Percentiles rank a stretch among this genome's conserved stretches.
Evolutionary conservation across 2,329 filamentous ascomycete species (phyloP).

Genomic region (Cordyceps cicadae): DNA sequence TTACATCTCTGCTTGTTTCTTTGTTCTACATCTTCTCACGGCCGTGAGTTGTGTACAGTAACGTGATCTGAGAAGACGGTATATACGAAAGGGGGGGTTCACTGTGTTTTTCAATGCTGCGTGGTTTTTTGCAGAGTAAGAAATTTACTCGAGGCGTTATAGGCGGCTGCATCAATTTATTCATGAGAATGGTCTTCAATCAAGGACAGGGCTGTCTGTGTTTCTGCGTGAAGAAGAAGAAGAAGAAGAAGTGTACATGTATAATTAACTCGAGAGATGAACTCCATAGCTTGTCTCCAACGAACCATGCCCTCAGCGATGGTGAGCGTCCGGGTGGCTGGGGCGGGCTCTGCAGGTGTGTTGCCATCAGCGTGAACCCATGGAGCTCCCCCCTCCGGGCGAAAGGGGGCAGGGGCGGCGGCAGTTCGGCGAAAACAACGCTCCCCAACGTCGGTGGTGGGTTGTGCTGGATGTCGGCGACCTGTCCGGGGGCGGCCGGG

Average conservation of each 20-base stretch:
- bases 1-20: not conserved
- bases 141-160: not conserved
- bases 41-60: conserved; percentile 1
- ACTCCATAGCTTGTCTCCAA: too few relatives aligned
- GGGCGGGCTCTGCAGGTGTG: too few relatives aligned
- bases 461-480: not conserved
- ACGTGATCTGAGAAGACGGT: not conserved
- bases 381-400: too few relatives aligned
- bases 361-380: too few relatives aligned
- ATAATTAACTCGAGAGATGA: too few relatives aligned
- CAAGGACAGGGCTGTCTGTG: too few relatives aligned
- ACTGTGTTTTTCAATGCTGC: not conserved
- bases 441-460: not conserved
- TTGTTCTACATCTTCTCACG: not conserved
- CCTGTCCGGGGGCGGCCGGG: not conserved
- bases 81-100: not conserved
- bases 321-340: too few relatives aligned
- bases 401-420: too few relatives aligned
- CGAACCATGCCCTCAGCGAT: too few relatives aligned
- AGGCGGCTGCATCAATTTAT: not conserved
- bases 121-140: not conserved
- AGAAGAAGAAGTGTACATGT: too few relatives aligned
- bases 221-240: too few relatives aligned
- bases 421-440: too few relatives aligned
- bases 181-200: not conserved